These are phyloP conservation scores for Aurantiochytrium sp. DNA, from an alignment of 108 stramenopile species.

Conservation along the genomic window DNA sequence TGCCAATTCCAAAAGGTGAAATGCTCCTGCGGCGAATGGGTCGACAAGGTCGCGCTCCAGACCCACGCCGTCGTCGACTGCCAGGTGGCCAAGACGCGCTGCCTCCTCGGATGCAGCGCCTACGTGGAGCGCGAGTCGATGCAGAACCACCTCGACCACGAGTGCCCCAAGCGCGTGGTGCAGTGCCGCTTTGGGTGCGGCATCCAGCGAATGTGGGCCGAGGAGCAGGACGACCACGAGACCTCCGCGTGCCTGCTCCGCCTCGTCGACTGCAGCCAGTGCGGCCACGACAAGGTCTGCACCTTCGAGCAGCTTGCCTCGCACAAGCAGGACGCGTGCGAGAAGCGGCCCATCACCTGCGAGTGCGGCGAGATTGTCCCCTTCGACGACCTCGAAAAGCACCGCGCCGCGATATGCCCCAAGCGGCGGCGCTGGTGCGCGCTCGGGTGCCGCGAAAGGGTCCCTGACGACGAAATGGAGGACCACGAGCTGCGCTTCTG, in stretches of 20 bases:
- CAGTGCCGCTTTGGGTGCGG: constrained; percentile 13
- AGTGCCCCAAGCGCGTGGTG: constrained; percentile 10
- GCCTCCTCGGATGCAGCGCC: background rate
- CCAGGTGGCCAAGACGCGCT: background rate
- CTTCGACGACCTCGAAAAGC: background rate
- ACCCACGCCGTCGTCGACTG: background rate
- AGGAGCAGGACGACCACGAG: background rate
- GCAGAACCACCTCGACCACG: background rate
- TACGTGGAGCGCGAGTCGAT: background rate
- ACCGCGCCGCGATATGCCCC: background rate
- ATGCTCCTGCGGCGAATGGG: background rate
- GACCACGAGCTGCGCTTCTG: background rate
- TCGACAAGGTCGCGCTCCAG: background rate
- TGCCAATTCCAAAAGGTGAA: constrained; percentile 22
- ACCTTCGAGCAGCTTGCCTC: background rate
- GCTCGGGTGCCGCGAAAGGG: background rate
- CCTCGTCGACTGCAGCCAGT: background rate
- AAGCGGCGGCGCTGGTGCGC: background rate
- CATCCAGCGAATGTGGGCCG: background rate
- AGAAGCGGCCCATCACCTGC: background rate
- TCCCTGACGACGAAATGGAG: background rate
- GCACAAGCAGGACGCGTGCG: background rate
- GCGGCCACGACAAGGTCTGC: background rate
- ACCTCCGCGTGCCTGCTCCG: background rate
- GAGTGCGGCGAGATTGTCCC: background rate